phyloP scores from a whole-genome alignment of 805 yeast species.

The Wickerhamomyces ciferrii region DNA sequence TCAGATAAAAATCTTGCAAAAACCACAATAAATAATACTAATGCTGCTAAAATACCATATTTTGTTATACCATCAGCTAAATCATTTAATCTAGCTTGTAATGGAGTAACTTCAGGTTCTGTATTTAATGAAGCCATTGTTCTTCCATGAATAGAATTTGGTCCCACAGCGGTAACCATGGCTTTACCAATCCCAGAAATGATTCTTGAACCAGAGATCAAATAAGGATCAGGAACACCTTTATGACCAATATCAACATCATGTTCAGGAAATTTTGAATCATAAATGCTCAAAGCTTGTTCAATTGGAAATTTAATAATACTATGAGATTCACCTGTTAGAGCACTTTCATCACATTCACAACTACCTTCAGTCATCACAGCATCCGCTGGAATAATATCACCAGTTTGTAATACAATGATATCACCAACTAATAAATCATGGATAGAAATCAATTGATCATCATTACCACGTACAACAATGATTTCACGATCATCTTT shows the following conservation, averaged over 20 bases:
- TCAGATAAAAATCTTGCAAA: constrained; percentile 69
- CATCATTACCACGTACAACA: constrained; percentile 69
- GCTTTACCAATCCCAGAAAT: constrained; percentile 84
- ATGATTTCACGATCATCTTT: constrained; percentile 79
- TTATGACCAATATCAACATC: constrained; percentile 32
- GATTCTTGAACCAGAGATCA: constrained; percentile 88
- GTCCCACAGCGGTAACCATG: constrained; percentile 86
- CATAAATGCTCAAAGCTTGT: constrained; percentile 26
- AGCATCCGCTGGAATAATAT: constrained; percentile 86
- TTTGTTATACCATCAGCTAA: constrained; percentile 95
- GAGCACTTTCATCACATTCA: constrained; percentile 86
- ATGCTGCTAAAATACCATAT: constrained; percentile 84
- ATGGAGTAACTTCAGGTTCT: constrained; percentile 82
- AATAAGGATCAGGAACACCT: constrained; percentile 65
- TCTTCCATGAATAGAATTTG: constrained; percentile 83
- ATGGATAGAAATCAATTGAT: constrained; percentile 61
- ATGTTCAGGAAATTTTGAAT: constrained; percentile 18
- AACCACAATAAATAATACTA: constrained; percentile 72
- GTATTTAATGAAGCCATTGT: constrained; percentile 76
- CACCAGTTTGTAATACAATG: constrained; percentile 84
- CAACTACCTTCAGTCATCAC: constrained; percentile 68
- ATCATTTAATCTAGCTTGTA: constrained; percentile 73
- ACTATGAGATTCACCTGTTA: constrained; percentile 92
- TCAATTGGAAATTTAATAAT: constrained; percentile 61
- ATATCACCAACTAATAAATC: constrained; percentile 86